Base-by-base conservation (phyloP, 1,139 yeast genomes). In the Ogataea hybrid region DNA sequence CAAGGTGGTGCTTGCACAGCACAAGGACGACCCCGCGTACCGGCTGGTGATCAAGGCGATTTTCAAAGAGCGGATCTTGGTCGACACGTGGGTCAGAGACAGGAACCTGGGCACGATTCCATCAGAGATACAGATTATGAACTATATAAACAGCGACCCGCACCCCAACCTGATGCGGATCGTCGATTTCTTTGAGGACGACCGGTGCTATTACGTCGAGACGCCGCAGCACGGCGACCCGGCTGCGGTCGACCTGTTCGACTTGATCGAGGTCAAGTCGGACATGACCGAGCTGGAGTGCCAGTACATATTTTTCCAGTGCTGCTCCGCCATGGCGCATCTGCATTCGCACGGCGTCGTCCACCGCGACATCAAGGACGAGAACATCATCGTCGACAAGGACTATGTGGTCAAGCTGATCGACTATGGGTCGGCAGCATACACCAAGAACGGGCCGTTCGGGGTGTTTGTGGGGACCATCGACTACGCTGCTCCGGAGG, bases 401-500 rank as follows among this genome's bases (percentile, higher is more conserved):
- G 71, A 79, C 46, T 87, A 87, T 3, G 69, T 80, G 28, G 81
- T 88, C 44, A 90, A 90, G 62, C 69, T 92, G 47, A 92, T 92
- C 59, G 98, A 92, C 65, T 92, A 89, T 64, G 98, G 98, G 0
- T 83, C 95, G 42, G 96, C 97, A 1, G 96, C 97, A 0, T 87
- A 88, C 62, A 77, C 81, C 17, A 79, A 77, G 50, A 90, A 83
- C 64, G 97, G 97, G 0, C 97, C 97, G 3, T 92, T 90, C 65
- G 96, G 90, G 56, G 96, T 90, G 9, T 92, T 92, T 66, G 97
- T 92, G 2, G 98, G 98, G 2, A 92, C 98, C 0, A 81, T 92
- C 31, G 97, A 92, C 62, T 92, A 90, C 62, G 97, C 97, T 0
- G 94, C 97, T 0, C 97, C 98, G 0, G 98, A 92, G 63, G 96